phyloP scores from a whole-genome alignment of 345 rosid genomes.

The Sonneratia alba region DNA sequence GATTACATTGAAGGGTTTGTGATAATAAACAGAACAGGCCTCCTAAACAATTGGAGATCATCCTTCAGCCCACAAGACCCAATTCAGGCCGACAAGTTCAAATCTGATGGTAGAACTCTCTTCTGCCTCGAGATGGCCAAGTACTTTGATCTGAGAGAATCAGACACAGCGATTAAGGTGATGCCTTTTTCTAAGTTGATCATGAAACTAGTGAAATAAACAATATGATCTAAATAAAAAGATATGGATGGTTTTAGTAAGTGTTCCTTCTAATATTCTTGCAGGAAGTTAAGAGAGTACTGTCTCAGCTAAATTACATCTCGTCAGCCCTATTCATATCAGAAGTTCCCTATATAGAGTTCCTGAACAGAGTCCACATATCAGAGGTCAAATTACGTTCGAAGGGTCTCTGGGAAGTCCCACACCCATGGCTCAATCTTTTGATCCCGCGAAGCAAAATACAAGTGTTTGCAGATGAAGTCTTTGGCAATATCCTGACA shows the following conservation, averaged over 20 bases:
- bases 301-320: constrained; percentile 56
- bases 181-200: constrained; percentile 6
- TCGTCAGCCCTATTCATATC: constrained; percentile 61
- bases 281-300: constrained; percentile 57
- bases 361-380: constrained; percentile 79
- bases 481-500: constrained; percentile 65
- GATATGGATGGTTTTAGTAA: background rate
- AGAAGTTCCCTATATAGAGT: constrained; percentile 67
- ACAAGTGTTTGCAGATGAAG: constrained; percentile 52
- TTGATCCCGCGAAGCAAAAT: constrained; percentile 73
- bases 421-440: constrained; percentile 98
- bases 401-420: constrained; percentile 94
- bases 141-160: constrained; percentile 41
- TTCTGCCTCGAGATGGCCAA: constrained; percentile 87
- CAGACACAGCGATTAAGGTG: constrained; percentile 42
- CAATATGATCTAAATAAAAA: background rate
- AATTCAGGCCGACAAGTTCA: constrained; percentile 62
- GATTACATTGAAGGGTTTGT: constrained; percentile 92
- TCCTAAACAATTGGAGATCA: constrained; percentile 71
- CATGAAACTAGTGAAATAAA: background rate
- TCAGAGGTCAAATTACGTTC: constrained; percentile 75
- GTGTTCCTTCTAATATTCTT: constrained; percentile 4
- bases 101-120: constrained; percentile 64
- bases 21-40: constrained; percentile 75
- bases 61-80: constrained; percentile 79